Evolutionary conservation across 768 basidiomycete species (phyloP).

Genomic region (Lanmaoa rubissima): DNA sequence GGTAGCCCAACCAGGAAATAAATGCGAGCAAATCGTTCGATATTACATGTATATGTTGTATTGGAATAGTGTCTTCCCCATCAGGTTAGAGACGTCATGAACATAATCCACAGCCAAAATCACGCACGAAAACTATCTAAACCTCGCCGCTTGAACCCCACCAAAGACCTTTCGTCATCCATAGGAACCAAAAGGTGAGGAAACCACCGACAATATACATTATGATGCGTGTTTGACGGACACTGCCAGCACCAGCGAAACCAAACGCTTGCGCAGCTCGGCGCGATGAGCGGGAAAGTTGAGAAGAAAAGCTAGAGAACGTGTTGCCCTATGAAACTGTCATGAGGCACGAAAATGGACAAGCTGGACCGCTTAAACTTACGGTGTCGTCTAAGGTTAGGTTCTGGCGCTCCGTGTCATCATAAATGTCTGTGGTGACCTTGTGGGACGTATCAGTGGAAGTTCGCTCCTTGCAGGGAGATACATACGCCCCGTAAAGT

Average conservation of each 20-base stretch:
- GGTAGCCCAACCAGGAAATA: not conserved
- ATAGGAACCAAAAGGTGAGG: slow-evolving; percentile 54
- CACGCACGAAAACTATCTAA: slow-evolving; percentile 18
- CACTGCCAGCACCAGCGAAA: slow-evolving; percentile 52
- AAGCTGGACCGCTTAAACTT: slow-evolving; percentile 24
- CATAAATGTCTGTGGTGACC: slow-evolving; percentile 88
- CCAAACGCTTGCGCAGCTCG: slow-evolving; percentile 76
- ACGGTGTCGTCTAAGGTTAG: slow-evolving; percentile 75
- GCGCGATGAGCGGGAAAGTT: slow-evolving; percentile 64
- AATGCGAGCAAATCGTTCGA: not conserved
- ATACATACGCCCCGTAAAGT: slow-evolving; percentile 73
- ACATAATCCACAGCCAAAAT: not conserved
- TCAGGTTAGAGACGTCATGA: not conserved
- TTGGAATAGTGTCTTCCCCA: not conserved
- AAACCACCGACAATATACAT: slow-evolving; percentile 55
- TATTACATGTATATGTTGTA: slow-evolving; percentile 6
- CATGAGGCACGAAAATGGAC: not conserved
- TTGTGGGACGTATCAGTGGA: slow-evolving; percentile 26
- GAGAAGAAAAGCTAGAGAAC: slow-evolving; percentile 62
- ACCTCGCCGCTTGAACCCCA: slow-evolving; percentile 21
- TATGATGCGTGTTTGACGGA: slow-evolving; percentile 70
- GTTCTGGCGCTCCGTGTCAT: slow-evolving; percentile 83
- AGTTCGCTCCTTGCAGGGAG: not conserved
- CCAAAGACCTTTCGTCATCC: slow-evolving; percentile 54
- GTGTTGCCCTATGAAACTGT: slow-evolving; percentile 49